phyloP scores from a whole-genome alignment of 2,329 filamentous ascomycete species.

The Arthroderma sp. region DNA sequence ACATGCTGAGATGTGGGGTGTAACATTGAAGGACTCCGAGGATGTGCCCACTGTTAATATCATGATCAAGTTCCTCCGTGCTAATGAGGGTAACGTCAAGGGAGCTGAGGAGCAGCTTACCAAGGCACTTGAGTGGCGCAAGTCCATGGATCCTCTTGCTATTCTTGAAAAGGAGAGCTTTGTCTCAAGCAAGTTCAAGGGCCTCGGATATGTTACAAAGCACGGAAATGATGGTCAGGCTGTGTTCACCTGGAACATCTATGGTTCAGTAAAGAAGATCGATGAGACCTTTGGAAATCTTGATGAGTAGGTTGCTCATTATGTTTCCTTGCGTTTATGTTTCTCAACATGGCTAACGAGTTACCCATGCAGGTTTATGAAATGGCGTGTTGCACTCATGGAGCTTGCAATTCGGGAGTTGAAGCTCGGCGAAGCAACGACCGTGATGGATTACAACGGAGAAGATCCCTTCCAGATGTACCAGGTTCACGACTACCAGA shows the following conservation, averaged over 20 bases:
- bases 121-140: constrained; percentile 72
- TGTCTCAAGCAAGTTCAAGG: constrained; percentile 56
- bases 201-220: constrained; percentile 68
- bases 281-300: constrained; percentile 69
- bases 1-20: constrained; percentile 77
- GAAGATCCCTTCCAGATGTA: constrained; percentile 78
- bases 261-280: constrained; percentile 72
- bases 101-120: constrained; percentile 66
- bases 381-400: constrained; percentile 85
- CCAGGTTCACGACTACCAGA: constrained; percentile 87
- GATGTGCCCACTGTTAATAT: constrained; percentile 70
- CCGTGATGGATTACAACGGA: constrained; percentile 48
- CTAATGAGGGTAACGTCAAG: constrained; percentile 63
- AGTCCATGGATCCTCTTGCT: constrained; percentile 57
- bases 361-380: constrained; percentile 53
- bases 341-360: neutral
- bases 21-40: constrained; percentile 43
- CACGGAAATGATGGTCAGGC: constrained; percentile 45
- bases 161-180: constrained; percentile 51
- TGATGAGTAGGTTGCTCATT: constrained; percentile 50
- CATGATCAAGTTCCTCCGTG: constrained; percentile 85
- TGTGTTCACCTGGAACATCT: constrained; percentile 85
- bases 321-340: neutral
- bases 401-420: constrained; percentile 69
- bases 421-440: constrained; percentile 54